Base-by-base conservation (phyloP, 495 filamentous ascomycete genomes). In the Aspergillus leporis region DNA sequence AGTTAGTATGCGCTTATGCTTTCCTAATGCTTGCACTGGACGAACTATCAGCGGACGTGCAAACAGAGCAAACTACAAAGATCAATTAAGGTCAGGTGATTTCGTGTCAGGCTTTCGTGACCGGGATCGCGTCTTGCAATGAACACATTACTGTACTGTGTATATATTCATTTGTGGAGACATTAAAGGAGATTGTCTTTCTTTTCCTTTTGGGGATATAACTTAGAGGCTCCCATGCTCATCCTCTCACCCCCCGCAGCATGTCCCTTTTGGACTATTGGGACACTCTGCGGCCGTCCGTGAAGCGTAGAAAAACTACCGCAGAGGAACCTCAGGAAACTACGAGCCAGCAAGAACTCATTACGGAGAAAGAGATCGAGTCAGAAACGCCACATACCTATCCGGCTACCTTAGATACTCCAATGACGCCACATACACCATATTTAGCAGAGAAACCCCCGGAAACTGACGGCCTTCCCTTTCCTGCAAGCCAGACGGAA, bases 401-500 rank as follows among this genome's bases (percentile, higher is more conserved):
- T 41, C 16, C 16, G 13, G 14, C 16, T 3, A 16, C 12, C 16
- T 14, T 16, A 18, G 38, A 41, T 6, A 41, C 14, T 3, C 16
- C 38, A 14, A 14, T 3, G 9, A n/a, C 38, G 5, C 10, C 38
- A 14, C n/a, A 53, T 56, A 13, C 56, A 16, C 28, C 59, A 43
- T 18, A 19, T 56, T 31, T 51, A 22, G 38, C 59, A 21, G 53
- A 63, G 38, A 69, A 68, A 30, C 73, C 68, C 2, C 65, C 69
- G 45, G 70, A 69, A 6, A 74, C 75, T 25, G 76, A 72, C 12
- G 71, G 74, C 0, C 72, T 78, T 25, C 69, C 19, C 2, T 23
- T 70, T 12, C 58, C 62, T 16, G 69, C 61, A 56, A 75, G 66
- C 38, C 61, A 69, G 61, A 95, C 92, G 18, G 90, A 92, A 18